phyloP scores from a whole-genome alignment of 169 alveolate species.

The Cryptosporidium ubiquitum region DNA sequence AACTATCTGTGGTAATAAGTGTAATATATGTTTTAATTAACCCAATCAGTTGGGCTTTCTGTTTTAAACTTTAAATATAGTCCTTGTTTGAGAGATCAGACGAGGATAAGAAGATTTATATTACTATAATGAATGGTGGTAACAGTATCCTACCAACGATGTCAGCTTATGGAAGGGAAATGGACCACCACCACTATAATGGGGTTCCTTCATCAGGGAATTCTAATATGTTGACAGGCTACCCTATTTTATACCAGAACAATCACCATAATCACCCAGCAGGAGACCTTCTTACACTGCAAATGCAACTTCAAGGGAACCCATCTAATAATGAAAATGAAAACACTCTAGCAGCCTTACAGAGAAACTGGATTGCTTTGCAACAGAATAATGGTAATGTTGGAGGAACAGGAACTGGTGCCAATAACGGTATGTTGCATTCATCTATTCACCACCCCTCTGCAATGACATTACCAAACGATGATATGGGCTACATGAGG shows the following conservation, averaged over 20 bases:
- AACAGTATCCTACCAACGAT: constrained; percentile 52
- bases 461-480: constrained; percentile 48
- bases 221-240: constrained; percentile 60
- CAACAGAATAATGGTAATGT: constrained; percentile 55
- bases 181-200: constrained; percentile 69
- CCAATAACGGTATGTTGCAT: constrained; percentile 33
- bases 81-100: constrained; percentile 28
- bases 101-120: background rate
- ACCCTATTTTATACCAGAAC: constrained; percentile 65
- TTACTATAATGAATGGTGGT: constrained; percentile 70
- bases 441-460: constrained; percentile 69
- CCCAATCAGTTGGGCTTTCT: background rate
- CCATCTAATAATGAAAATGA: constrained; percentile 65
- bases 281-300: constrained; percentile 62
- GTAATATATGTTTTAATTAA: constrained; percentile 21
- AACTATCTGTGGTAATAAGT: constrained; percentile 12
- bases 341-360: constrained; percentile 66
- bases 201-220: constrained; percentile 59
- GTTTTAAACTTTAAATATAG: constrained; percentile 19
- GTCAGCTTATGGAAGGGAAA: constrained; percentile 69
- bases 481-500: constrained; percentile 68
- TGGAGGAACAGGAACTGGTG: constrained; percentile 20
- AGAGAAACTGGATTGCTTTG: constrained; percentile 73
- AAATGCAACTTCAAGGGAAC: constrained; percentile 66
- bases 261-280: constrained; percentile 69